Conservation (phyloP, 306 rosid genomes). For the Gynostemma pentaphyllum region DNA sequence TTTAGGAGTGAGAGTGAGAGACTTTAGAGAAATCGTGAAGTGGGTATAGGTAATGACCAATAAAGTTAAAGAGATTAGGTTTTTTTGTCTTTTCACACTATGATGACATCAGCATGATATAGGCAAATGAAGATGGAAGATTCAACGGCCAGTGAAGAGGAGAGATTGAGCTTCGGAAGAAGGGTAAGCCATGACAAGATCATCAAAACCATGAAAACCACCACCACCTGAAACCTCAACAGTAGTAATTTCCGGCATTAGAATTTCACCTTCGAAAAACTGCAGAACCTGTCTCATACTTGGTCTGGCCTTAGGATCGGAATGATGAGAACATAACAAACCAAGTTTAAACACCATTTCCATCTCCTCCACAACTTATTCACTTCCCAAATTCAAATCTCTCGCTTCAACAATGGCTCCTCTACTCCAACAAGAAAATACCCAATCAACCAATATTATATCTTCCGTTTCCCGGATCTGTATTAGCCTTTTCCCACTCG, state of each 20-base stretch:
- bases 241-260: not conserved
- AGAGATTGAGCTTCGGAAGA: conserved; percentile 3
- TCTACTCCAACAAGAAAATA: conserved; percentile 10
- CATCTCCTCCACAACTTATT: conserved; percentile 13
- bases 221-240: not conserved
- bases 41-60: too few relatives aligned
- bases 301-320: conserved; percentile 16
- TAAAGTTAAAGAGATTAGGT: too few relatives aligned
- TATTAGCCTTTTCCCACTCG: conserved; percentile 27
- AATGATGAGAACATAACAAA: conserved; percentile 20
- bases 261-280: conserved; percentile 16
- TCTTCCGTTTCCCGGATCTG: conserved; percentile 1
- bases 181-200: not conserved
- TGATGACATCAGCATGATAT: too few relatives aligned
- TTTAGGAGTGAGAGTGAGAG: too few relatives aligned
- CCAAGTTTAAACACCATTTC: conserved; percentile 28
- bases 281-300: conserved; percentile 26
- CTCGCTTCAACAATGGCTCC: conserved; percentile 8
- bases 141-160: conserved; percentile 7
- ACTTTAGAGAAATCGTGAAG: too few relatives aligned
- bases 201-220: not conserved
- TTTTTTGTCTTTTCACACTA: too few relatives aligned
- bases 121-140: too few relatives aligned
- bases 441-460: conserved; percentile 21
- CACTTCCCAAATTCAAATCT: conserved; percentile 13